phyloP scores from a whole-genome alignment of 257 asterid species.

The Misopates orontium region DNA sequence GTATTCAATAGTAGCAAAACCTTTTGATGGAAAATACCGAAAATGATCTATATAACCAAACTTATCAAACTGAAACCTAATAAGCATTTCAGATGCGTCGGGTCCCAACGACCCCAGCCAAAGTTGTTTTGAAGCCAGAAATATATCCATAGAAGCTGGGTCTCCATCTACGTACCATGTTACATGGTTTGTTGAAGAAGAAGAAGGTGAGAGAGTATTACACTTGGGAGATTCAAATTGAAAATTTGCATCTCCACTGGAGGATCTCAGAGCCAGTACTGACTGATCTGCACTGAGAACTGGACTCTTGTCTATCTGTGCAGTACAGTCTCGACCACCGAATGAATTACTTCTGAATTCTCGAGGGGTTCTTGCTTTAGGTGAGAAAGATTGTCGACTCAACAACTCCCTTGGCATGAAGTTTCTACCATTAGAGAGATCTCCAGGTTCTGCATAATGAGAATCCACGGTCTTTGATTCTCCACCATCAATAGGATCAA shows the following conservation, averaged over 20 bases:
- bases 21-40: slow-evolving; percentile 51
- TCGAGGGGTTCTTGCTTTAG: slow-evolving; percentile 61
- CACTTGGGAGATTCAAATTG: slow-evolving; percentile 69
- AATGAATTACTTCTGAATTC: slow-evolving; percentile 61
- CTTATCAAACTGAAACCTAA: slow-evolving; percentile 76
- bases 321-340: slow-evolving; percentile 44
- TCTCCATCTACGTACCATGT: slow-evolving; percentile 71
- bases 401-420: slow-evolving; percentile 59
- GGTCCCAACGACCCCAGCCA: slow-evolving; percentile 83
- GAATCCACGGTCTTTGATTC: slow-evolving; percentile 49
- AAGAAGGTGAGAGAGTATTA: slow-evolving; percentile 39
- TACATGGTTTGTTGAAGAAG: slow-evolving; percentile 52
- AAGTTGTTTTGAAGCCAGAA: slow-evolving; percentile 79
- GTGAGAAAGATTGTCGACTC: slow-evolving; percentile 62
- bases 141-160: slow-evolving; percentile 77
- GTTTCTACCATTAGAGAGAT: slow-evolving; percentile 39
- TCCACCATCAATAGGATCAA: slow-evolving; percentile 40
- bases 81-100: slow-evolving; percentile 71
- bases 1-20: slow-evolving; percentile 74
- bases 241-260: slow-evolving; percentile 47
- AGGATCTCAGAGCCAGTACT: slow-evolving; percentile 44
- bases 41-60: slow-evolving; percentile 71
- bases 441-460: slow-evolving; percentile 53
- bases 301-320: slow-evolving; percentile 61
- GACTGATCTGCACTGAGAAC: slow-evolving; percentile 41